Evolutionary conservation across 306 rosid genomes (phyloP).

Genomic region (Acacia melanoxylon): DNA sequence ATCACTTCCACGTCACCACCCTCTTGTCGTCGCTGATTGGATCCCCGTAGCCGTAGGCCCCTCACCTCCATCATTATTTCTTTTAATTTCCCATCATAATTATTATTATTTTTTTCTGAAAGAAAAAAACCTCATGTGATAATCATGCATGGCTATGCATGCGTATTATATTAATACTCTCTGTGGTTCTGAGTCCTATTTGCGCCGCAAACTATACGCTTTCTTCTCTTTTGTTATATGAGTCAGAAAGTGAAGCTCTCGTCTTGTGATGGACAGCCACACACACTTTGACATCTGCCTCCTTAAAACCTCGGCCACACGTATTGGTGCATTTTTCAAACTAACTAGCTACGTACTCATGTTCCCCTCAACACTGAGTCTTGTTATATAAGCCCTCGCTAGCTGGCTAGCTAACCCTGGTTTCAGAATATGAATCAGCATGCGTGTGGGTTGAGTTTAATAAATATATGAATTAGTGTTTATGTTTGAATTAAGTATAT

Average conservation of each 20-base stretch:
- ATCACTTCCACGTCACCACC: slow-evolving; percentile 14
- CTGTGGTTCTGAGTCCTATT: neutral
- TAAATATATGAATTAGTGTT: neutral
- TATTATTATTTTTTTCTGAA: too few species aligned
- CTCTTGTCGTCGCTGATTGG: neutral
- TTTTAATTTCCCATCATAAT: neutral
- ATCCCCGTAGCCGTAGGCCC: neutral
- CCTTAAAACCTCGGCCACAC: neutral
- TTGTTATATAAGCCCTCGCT: neutral
- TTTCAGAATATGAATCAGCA: neutral
- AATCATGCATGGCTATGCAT: neutral
- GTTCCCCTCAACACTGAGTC: neutral
- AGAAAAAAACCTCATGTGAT: neutral
- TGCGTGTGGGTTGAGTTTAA: neutral
- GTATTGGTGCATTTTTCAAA: neutral
- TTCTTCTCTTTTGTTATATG: slow-evolving; percentile 12
- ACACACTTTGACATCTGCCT: slow-evolving; percentile 16
- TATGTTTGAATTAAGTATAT: neutral
- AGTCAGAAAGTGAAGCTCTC: neutral
- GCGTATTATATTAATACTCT: neutral
- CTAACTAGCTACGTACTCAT: neutral
- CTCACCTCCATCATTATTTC: neutral
- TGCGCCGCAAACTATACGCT: slow-evolving; percentile 34
- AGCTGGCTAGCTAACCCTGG: neutral
- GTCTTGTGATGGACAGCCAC: neutral